Conservation (phyloP, 2,329 filamentous ascomycete species). For the Aspergillus brunneoviolaceus region DNA sequence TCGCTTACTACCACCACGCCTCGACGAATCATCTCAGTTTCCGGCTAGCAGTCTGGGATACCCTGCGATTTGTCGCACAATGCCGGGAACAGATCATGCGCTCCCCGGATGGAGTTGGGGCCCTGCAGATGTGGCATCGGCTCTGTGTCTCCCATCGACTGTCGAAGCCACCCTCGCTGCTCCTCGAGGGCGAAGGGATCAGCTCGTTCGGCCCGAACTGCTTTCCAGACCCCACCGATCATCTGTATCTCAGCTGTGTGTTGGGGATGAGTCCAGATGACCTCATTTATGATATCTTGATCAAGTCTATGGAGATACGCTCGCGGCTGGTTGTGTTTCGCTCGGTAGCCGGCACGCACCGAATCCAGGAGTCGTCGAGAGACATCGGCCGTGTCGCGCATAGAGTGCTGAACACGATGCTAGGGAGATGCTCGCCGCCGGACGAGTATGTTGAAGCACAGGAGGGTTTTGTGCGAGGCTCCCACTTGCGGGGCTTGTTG, state of each 20-base stretch:
- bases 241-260: conserved; percentile 19
- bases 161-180: conserved; percentile 17
- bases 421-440: conserved; percentile 4
- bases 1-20: conserved; percentile 19
- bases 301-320: conserved; percentile 22
- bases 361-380: conserved; percentile 5
- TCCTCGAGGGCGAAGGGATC: conserved; percentile 18
- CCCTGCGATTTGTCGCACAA: conserved; percentile 10
- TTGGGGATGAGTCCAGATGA: conserved; percentile 20
- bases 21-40: conserved; percentile 15
- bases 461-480: conserved; percentile 14
- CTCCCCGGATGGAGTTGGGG: background rate
- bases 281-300: conserved; percentile 24
- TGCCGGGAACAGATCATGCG: background rate
- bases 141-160: conserved; percentile 20
- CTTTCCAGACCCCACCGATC: conserved; percentile 13
- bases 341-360: conserved; percentile 8
- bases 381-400: conserved; percentile 9
- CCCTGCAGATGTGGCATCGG: conserved; percentile 25
- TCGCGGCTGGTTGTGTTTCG: conserved; percentile 18
- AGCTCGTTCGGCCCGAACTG: conserved; percentile 12
- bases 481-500: conserved; percentile 17
- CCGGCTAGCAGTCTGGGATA: conserved; percentile 12
- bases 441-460: conserved; percentile 12
- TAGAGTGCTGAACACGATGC: conserved; percentile 7